A percentile compares a stretch with the other conserved stretches of the same genome.
phyloP scores from a whole-genome alignment of 169 alveolate species.

The Cryptosporidium canis region DNA sequence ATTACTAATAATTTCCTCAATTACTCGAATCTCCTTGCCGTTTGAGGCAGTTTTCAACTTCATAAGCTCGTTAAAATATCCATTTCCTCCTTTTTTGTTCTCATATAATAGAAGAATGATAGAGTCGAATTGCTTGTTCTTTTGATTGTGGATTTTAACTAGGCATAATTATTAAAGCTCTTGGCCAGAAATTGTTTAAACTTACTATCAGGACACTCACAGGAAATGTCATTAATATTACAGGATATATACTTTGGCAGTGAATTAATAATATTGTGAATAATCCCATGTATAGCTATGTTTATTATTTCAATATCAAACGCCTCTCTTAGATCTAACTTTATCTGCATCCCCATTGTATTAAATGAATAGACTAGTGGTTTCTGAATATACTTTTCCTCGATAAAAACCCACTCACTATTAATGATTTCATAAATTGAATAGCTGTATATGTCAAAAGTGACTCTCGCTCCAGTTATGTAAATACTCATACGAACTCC shows the following conservation, averaged over 20 bases:
- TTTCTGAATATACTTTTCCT: slow-evolving; percentile 34
- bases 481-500: background rate
- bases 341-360: slow-evolving; percentile 62
- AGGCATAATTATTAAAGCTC: background rate
- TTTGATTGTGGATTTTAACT: slow-evolving; percentile 28
- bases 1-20: slow-evolving; percentile 11
- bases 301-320: slow-evolving; percentile 16
- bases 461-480: slow-evolving; percentile 48
- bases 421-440: slow-evolving; percentile 14
- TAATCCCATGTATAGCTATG: slow-evolving; percentile 52
- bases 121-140: background rate
- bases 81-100: slow-evolving; percentile 56
- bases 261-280: slow-evolving; percentile 30
- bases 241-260: slow-evolving; percentile 38
- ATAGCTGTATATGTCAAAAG: slow-evolving; percentile 25
- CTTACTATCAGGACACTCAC: slow-evolving; percentile 73
- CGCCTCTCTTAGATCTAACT: background rate
- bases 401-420: slow-evolving; percentile 45
- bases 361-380: slow-evolving; percentile 55
- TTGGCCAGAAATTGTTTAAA: background rate
- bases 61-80: slow-evolving; percentile 32
- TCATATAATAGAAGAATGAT: slow-evolving; percentile 32
- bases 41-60: background rate
- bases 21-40: background rate
- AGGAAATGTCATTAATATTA: slow-evolving; percentile 23